Conservation (phyloP, 306 rosid genomes). For the Coriaria nepalensis region DNA sequence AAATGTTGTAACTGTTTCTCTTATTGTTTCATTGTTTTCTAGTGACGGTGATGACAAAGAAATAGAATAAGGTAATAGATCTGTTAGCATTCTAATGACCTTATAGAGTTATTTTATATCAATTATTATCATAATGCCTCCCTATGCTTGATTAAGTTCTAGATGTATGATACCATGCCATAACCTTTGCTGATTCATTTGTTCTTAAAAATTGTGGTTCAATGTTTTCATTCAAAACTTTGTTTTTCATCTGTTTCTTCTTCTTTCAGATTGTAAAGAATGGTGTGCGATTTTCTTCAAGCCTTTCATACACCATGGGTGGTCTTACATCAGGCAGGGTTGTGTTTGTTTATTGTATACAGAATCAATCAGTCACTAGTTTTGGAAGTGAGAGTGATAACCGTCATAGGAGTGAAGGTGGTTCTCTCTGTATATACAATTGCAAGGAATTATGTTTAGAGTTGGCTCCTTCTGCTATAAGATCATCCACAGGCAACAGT, state of each 20-base stretch:
- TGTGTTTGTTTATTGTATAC: conserved; percentile 37
- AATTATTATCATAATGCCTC: too few species aligned
- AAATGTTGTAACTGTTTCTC: too few species aligned
- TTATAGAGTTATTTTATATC: too few species aligned
- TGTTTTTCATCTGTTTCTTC: conserved; percentile 5
- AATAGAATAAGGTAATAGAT: too few species aligned
- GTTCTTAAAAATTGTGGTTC: not conserved
- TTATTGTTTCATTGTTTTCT: too few species aligned
- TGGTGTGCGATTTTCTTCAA: conserved; percentile 54
- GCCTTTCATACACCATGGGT: conserved; percentile 61
- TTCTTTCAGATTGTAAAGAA: conserved; percentile 51
- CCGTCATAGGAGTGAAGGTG: conserved; percentile 16
- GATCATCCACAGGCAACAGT: conserved; percentile 19
- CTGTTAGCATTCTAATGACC: too few species aligned
- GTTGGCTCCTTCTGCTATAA: conserved; percentile 29
- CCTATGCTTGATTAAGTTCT: too few species aligned
- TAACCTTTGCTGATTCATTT: too few species aligned
- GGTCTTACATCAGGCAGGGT: conserved; percentile 42
- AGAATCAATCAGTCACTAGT: conserved; percentile 20
- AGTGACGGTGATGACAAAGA: too few species aligned
- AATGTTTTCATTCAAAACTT: not conserved
- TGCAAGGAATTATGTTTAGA: conserved; percentile 63
- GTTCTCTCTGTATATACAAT: conserved; percentile 20
- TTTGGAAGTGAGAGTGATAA: conserved; percentile 20
- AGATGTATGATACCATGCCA: too few species aligned